These are phyloP conservation scores for Pancytospora philotis DNA, from an alignment of 371 early-diverging fungal genomes.

Conservation along the genomic window DNA sequence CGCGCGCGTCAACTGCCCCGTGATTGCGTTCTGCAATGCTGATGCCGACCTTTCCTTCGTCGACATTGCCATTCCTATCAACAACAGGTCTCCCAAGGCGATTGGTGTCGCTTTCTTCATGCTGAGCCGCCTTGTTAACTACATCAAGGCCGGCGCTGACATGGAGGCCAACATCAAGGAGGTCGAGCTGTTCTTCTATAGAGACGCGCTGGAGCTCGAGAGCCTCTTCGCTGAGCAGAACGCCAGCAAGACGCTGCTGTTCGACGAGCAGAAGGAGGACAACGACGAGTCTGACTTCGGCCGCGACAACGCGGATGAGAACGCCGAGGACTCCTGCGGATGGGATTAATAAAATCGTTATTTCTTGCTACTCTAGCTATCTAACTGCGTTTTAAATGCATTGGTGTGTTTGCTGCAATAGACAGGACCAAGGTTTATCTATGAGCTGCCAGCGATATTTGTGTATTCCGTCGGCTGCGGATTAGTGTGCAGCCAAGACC, in stretches of 20 bases:
- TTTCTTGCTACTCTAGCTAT: neutral
- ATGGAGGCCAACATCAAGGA: slow-evolving; percentile 55
- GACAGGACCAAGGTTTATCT: no score
- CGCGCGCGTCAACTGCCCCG: slow-evolving; percentile 93
- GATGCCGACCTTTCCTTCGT: slow-evolving; percentile 80
- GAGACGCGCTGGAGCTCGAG: slow-evolving; percentile 60
- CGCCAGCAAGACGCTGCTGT: neutral
- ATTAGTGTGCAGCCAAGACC: no score
- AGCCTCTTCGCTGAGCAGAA: slow-evolving; percentile 51
- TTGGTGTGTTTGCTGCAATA: no score
- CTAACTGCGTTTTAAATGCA: no score
- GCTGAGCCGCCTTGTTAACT: slow-evolving; percentile 85
- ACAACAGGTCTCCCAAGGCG: slow-evolving; percentile 92
- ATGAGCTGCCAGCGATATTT: no score
- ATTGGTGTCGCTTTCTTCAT: slow-evolving; percentile 91
- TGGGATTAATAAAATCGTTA: neutral
- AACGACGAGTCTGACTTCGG: slow-evolving; percentile 3
- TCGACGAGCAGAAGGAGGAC: neutral
- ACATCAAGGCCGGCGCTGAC: slow-evolving; percentile 71
- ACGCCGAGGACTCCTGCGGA: neutral
- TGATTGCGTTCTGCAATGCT: slow-evolving; percentile 90
- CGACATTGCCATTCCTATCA: slow-evolving; percentile 96
- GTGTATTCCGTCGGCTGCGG: no score
- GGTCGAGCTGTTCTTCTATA: slow-evolving; percentile 59
- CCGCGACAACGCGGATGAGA: neutral